A percentile compares a stretch with the other conserved stretches of the same genome.
Conservation (phyloP, 2,329 filamentous ascomycete genomes). For the Paecilomyces dactylethromorphus region DNA sequence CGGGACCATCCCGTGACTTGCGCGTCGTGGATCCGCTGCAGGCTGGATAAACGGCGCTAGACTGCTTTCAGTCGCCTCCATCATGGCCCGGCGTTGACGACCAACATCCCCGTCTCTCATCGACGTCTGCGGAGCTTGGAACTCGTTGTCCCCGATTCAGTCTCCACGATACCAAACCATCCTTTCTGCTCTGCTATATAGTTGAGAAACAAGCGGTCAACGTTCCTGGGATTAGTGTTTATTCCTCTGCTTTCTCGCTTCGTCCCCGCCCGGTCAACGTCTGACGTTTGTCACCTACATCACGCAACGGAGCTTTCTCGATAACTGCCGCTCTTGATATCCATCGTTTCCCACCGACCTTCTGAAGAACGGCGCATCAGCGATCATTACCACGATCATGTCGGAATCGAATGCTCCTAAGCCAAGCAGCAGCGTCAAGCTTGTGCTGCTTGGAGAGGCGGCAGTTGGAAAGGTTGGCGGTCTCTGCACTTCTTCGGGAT, state of each 20-base stretch:
- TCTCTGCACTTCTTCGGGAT: background rate
- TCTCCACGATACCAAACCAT: background rate
- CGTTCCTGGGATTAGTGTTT: background rate
- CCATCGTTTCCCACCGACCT: background rate
- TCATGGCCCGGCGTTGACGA: background rate
- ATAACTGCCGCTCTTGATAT: background rate
- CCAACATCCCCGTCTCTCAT: slow-evolving; percentile 16
- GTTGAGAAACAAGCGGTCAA: background rate
- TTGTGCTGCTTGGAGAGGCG: slow-evolving; percentile 93
- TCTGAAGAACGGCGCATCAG: background rate
- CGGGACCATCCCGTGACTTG: slow-evolving; percentile 23
- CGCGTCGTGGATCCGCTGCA: background rate
- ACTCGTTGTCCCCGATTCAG: background rate
- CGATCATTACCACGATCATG: slow-evolving; percentile 44
- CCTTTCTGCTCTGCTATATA: background rate
- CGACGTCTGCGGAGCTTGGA: background rate
- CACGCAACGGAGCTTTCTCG: background rate
- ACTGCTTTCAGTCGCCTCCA: slow-evolving; percentile 12
- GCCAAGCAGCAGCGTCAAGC: slow-evolving; percentile 99
- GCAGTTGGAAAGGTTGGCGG: slow-evolving; percentile 87
- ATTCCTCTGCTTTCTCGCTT: background rate
- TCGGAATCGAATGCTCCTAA: slow-evolving; percentile 71
- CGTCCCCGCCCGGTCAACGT: background rate
- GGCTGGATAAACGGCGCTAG: slow-evolving; percentile 16
- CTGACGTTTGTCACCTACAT: background rate